These are phyloP conservation scores for Termitomyces sp. DNA, from an alignment of 768 basidiomycete species.

Conservation along the genomic window DNA sequence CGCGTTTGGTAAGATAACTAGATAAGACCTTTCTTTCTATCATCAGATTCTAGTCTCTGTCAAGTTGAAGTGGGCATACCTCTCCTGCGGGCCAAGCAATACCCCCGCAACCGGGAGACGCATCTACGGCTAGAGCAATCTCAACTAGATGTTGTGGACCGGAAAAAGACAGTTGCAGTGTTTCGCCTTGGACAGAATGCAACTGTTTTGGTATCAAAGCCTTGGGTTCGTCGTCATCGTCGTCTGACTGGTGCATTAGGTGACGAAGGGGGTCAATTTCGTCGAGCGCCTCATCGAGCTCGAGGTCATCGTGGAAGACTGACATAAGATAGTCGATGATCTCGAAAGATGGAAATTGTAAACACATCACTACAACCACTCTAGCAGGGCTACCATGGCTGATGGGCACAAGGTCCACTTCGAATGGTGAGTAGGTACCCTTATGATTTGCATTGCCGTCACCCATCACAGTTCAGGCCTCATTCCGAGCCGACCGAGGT, in stretches of 20 bases:
- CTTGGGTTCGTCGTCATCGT: constrained; percentile 25
- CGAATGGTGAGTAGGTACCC: constrained; percentile 38
- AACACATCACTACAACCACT: constrained; percentile 8
- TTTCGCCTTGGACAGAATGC: constrained; percentile 45
- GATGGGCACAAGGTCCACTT: constrained; percentile 45
- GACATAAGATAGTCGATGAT: constrained; percentile 1
- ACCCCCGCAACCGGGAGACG: constrained; percentile 87
- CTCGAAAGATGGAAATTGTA: neutral
- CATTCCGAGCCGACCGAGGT: constrained; percentile 51
- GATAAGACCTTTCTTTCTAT: constrained; percentile 73
- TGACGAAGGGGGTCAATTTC: constrained; percentile 58
- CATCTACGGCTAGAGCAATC: constrained; percentile 64
- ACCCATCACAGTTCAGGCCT: constrained; percentile 44
- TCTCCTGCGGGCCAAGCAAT: constrained; percentile 92
- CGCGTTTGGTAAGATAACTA: constrained; percentile 64
- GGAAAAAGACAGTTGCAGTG: constrained; percentile 41
- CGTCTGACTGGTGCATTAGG: constrained; percentile 40
- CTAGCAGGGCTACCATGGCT: constrained; percentile 15
- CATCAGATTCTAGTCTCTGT: constrained; percentile 9
- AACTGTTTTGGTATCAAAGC: constrained; percentile 51
- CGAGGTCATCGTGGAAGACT: constrained; percentile 30
- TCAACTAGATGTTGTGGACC: constrained; percentile 26
- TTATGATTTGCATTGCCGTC: neutral
- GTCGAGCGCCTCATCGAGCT: constrained; percentile 54
- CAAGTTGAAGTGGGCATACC: constrained; percentile 38